These are phyloP conservation scores for Saturnispora sekii DNA, from an alignment of 805 yeast genomes.

Conservation along the genomic window DNA sequence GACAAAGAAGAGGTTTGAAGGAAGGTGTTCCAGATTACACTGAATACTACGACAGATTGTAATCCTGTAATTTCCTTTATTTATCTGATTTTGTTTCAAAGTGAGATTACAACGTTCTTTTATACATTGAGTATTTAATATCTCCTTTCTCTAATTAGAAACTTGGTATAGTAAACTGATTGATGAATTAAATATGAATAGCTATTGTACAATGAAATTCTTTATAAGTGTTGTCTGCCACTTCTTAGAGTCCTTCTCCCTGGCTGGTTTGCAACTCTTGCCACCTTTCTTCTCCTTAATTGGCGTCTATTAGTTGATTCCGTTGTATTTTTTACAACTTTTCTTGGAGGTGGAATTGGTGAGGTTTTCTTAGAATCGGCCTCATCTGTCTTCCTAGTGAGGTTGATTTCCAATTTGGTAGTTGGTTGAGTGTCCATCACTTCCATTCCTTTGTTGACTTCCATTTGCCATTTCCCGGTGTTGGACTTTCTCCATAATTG, in stretches of 20 bases:
- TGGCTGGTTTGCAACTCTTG: constrained; percentile 4
- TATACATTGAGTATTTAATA: constrained; percentile 8
- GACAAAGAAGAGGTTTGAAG: constrained; percentile 97
- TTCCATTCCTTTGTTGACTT: neutral
- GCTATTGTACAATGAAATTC: neutral
- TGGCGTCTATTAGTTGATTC: no score
- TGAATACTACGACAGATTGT: constrained; percentile 94
- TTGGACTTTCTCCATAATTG: neutral
- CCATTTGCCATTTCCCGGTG: neutral
- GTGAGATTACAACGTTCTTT: constrained; percentile 6
- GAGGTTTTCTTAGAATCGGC: neutral
- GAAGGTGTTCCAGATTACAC: constrained; percentile 97
- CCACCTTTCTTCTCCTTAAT: constrained; percentile 2
- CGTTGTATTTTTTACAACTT: neutral
- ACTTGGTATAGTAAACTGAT: no score
- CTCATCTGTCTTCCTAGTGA: neutral
- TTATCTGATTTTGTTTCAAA: constrained; percentile 11
- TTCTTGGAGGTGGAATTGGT: neutral
- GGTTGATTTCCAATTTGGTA: neutral
- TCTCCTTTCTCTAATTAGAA: constrained; percentile 5
- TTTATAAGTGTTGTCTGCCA: neutral
- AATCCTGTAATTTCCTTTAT: constrained; percentile 23
- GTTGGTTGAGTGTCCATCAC: neutral
- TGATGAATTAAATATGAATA: neutral
- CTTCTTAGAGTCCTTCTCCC: constrained; percentile 3